Evolutionary conservation across 179 eudicot genomes (phyloP), one percentile per base, ranked within the genome.

Genomic region (Carnegiea gigantea): DNA sequence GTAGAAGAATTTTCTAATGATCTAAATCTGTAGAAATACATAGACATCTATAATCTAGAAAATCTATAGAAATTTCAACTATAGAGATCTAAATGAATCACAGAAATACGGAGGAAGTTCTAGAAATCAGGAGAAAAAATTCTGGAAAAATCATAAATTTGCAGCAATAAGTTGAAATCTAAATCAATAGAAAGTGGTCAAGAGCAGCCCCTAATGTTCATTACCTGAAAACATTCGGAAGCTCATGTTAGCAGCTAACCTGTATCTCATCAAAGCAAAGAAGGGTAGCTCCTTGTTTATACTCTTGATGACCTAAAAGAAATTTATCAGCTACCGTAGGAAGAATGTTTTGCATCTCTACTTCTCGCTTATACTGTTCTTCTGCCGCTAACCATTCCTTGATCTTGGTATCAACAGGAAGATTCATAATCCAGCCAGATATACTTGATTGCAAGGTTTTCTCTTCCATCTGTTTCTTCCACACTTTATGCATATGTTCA

Each of bases 201-300:
- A 57, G 6, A 57, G n/a, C 62, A 57, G 23, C 15, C 62, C 6
- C 6, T 33, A 72, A 21, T 9, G 75, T 24, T 72, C 26, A 38
- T 4, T 40, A 38, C 26, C 26, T 17, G 75, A 43, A 72, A 72
- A 23, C 14, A 72, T 72, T 2, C 20, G 4, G 28, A 23, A 48
- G 21, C 46, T 48, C 78, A 74, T 70, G 38, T 28, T 28, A 78
- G 14, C 46, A 75, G 48, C 83, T 67, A 70, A 91, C 99, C 95
- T 95, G 99, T 80, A 95, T 93, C 85, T 95, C 99, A 84, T 95
- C 99, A 84, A 95, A 95, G 89, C 99, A 95, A 77, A 95, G 92
- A 83, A 95, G 86, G 84, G 93, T 92, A 78, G 97, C 97, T 82
- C 99, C 98, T 80, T 86, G 86, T 77, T 82, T 76, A 73, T 84